Percentiles rank a stretch among this genome's conserved stretches.
Conservation (phyloP, 73 alveolate genomes). For the Tetrahymena malaccensis region DNA sequence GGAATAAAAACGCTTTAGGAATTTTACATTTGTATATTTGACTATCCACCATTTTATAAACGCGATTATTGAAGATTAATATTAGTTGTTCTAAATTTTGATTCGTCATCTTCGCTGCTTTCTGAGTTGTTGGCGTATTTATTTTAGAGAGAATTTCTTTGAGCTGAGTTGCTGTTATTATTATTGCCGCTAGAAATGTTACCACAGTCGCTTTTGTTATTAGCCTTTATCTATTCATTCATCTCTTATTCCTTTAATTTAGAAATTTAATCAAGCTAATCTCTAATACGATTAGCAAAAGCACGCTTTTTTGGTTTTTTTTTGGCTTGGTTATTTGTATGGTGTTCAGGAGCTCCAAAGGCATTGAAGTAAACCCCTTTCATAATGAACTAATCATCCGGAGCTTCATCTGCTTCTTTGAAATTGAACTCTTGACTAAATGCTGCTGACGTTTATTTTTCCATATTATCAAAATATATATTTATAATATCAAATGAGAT, state of each 20-base stretch:
- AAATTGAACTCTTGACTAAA: not conserved
- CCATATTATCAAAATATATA: not conserved
- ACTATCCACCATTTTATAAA: not conserved
- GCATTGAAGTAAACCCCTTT: not conserved
- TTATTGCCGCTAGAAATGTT: not conserved
- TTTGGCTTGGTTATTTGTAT: not conserved
- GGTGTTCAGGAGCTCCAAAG: not conserved
- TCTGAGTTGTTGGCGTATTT: not conserved
- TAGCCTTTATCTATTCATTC: not conserved
- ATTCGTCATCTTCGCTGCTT: not conserved
- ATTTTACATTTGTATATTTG: too few species aligned
- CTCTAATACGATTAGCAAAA: not conserved
- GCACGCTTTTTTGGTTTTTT: not conserved
- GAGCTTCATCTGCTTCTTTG: not conserved
- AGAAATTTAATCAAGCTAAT: not conserved
- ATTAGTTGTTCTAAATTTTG: not conserved
- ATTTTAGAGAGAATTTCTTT: too few species aligned
- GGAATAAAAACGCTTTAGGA: not conserved
- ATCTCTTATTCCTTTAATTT: not conserved
- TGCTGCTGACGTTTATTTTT: not conserved
- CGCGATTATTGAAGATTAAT: not conserved
- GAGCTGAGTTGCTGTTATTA: not conserved
- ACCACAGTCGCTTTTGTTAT: not conserved
- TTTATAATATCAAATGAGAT: not conserved
- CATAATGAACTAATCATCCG: not conserved